These are phyloP conservation scores for Curvularia verruculosa DNA, from an alignment of 2,329 filamentous ascomycete genomes.

Conservation along the genomic window DNA sequence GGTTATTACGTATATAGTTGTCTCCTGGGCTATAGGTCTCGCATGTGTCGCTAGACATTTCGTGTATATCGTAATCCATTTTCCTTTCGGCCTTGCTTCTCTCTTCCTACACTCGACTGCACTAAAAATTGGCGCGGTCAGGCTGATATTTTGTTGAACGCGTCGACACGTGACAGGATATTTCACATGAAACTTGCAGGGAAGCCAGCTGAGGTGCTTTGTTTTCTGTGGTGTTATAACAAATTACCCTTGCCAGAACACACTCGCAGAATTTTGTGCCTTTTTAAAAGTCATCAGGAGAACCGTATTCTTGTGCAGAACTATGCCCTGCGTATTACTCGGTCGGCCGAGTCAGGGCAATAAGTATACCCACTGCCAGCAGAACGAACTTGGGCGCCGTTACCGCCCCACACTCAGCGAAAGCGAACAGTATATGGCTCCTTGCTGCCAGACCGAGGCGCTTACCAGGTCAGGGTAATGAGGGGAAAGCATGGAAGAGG, in stretches of 20 bases:
- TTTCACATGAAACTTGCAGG: background rate
- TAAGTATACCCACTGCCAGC: background rate
- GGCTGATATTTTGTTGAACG: background rate
- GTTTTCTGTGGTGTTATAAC: background rate
- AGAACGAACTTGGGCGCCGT: background rate
- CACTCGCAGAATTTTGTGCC: background rate
- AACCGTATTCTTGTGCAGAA: background rate
- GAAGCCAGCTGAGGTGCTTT: background rate
- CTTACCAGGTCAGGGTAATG: slow-evolving; percentile 2
- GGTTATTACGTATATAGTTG: slow-evolving; percentile 22
- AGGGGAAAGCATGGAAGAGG: slow-evolving; percentile 9
- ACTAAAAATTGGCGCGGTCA: background rate
- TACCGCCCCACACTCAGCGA: background rate
- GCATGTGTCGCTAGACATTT: slow-evolving; percentile 12
- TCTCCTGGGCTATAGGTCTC: slow-evolving; percentile 14
- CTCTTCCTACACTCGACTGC: background rate
- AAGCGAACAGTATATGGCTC: slow-evolving; percentile 1
- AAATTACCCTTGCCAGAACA: background rate
- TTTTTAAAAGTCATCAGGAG: no score
- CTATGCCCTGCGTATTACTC: background rate
- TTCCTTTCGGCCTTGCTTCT: slow-evolving; percentile 13
- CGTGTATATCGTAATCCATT: slow-evolving; percentile 28
- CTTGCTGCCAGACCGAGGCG: background rate
- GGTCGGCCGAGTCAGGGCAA: background rate
- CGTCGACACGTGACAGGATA: background rate